Percentiles rank a stretch among this genome's conserved stretches.
These are phyloP conservation scores for Pisolithus tinctorius DNA, from an alignment of 768 basidiomycete species.

Conservation along the genomic window DNA sequence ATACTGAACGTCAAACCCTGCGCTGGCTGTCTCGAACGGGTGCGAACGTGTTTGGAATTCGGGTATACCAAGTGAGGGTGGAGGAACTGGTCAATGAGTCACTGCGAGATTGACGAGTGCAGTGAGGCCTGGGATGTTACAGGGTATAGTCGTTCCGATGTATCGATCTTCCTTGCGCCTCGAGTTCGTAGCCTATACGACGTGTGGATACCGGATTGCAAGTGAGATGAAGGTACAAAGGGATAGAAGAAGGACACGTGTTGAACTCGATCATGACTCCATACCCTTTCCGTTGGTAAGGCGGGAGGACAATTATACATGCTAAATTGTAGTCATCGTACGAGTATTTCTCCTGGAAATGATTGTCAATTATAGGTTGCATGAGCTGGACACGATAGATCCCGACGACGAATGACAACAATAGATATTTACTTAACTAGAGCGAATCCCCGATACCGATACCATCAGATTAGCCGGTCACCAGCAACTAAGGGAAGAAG, in stretches of 20 bases:
- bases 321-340: slow-evolving; percentile 98
- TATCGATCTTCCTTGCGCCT: slow-evolving; percentile 70
- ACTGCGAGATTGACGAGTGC: too few relatives aligned
- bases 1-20: too few relatives aligned
- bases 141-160: slow-evolving; percentile 37
- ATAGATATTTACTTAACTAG: background rate
- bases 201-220: background rate
- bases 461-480: too few relatives aligned
- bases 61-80: slow-evolving; percentile 44
- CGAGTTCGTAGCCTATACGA: slow-evolving; percentile 79
- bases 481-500: too few relatives aligned
- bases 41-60: slow-evolving; percentile 1
- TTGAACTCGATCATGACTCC: slow-evolving; percentile 98
- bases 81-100: slow-evolving; percentile 44
- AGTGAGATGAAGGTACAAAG: too few relatives aligned
- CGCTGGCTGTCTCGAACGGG: too few relatives aligned
- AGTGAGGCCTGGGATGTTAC: too few relatives aligned
- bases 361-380: background rate
- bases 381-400: slow-evolving; percentile 3
- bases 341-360: slow-evolving; percentile 76
- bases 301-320: slow-evolving; percentile 89
- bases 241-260: slow-evolving; percentile 33
- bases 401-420: too few relatives aligned
- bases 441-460: too few relatives aligned
- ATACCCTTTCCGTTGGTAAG: slow-evolving; percentile 85